Base-by-base conservation (phyloP, 345 rosid species). In the Balakata baccata region DNA sequence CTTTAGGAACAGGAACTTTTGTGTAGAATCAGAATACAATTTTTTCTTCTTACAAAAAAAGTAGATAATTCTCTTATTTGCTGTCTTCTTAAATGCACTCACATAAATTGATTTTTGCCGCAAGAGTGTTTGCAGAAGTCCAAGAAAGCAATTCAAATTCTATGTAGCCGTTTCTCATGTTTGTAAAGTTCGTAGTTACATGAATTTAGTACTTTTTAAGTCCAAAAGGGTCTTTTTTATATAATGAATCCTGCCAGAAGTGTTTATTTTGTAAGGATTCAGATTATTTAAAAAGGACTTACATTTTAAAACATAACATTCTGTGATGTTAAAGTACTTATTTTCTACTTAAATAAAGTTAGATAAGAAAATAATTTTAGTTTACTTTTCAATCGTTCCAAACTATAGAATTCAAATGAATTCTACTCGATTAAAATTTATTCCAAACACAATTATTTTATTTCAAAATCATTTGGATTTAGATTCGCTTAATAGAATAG, bases 41-140 rank as follows among this genome's bases (percentile, higher is more conserved):
- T 39, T 10, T 22, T 43, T 41, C 47, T 43, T 43, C 47, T 43
- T 43, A 43, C 9, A 23, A 16, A 9, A 9, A 23, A 18, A 18
- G 0, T 72, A 18, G 25, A 62, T 49, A 17, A 11, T 61, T 50
- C 22, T 37, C 20, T 63, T 39, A 20, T 29, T 62, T 63, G 59
- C 49, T 45, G 53, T 58, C 54, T 34, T 58, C 46, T 17, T 43
- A 45, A 56, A 57, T 45, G 54, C 66, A 58, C 34, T 54, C 75
- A 6, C 18, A 9, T 9, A 18, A 18, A 1, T n/a, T 41, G 59
- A 11, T 41, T 14, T 58, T 43, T 43, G 6, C 47, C 7, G 46
- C 4, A 5, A 10, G 47, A 43, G 47, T 43, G 59, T 10, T 22
- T 54, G 10, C 23, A 29, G 8, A 54, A 54, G 23, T n/a, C 10